These are phyloP conservation scores for Sclerotinia sclerotiorum DNA, from an alignment of 2,329 filamentous ascomycete species.

Conservation along the genomic window DNA sequence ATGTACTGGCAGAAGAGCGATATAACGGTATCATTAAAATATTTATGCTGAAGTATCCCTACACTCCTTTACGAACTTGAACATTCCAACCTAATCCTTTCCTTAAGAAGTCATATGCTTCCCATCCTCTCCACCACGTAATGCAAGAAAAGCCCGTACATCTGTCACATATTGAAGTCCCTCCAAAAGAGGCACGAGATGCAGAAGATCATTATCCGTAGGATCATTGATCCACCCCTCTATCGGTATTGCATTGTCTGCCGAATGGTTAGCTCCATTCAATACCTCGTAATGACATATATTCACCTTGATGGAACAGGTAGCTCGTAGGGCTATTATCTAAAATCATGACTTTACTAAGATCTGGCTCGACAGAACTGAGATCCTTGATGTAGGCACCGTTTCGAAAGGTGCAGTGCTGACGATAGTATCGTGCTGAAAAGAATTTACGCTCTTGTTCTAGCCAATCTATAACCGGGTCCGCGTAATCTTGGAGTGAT, in stretches of 20 bases:
- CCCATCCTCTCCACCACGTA: conserved; percentile 81
- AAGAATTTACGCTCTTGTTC: conserved; percentile 98
- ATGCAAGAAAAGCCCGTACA: conserved; percentile 82
- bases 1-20: background rate
- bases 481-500: conserved; percentile 96
- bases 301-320: conserved; percentile 93
- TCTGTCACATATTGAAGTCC: conserved; percentile 96
- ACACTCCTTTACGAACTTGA: conserved; percentile 11
- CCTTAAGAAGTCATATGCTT: conserved; percentile 44
- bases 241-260: conserved; percentile 98
- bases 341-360: conserved; percentile 98
- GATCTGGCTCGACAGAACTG: conserved; percentile 90
- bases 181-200: conserved; percentile 88
- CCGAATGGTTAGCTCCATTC: conserved; percentile 4
- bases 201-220: conserved; percentile 91
- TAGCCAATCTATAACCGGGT: conserved; percentile 98
- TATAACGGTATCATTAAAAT: conserved; percentile 23
- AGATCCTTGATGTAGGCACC: conserved; percentile 98
- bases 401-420: conserved; percentile 94
- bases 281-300: conserved; percentile 21
- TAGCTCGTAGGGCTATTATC: conserved; percentile 98
- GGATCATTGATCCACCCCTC: conserved; percentile 99
- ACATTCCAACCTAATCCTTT: conserved; percentile 10
- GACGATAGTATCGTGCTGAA: conserved; percentile 86
- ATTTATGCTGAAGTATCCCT: conserved; percentile 23